These are phyloP conservation scores for Acaromyces ingoldii DNA, from an alignment of 1,284 basidiomycete species.

Conservation along the genomic window DNA sequence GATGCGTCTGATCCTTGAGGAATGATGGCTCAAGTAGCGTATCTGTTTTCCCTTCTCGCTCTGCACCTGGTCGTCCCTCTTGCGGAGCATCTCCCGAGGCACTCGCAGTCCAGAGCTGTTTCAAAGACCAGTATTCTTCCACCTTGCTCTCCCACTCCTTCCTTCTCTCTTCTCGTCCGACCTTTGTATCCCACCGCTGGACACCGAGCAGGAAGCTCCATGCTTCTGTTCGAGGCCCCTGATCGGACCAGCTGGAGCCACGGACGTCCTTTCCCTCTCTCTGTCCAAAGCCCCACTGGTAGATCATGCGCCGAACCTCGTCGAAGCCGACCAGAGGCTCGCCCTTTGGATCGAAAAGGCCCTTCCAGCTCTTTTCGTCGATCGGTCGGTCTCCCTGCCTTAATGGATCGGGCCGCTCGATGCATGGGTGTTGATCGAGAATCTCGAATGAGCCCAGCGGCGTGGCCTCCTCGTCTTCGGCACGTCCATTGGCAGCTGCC, in stretches of 20 bases:
- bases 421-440: slow-evolving; percentile 14
- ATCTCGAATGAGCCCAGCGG: slow-evolving; percentile 36
- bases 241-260: not conserved
- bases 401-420: slow-evolving; percentile 5
- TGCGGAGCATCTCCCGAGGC: not conserved
- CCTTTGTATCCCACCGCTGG: slow-evolving; percentile 61
- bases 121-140: slow-evolving; percentile 22
- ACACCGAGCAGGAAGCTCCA: slow-evolving; percentile 91
- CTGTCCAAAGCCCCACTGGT: slow-evolving; percentile 30
- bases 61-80: not conserved
- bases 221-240: slow-evolving; percentile 51
- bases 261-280: not conserved
- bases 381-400: slow-evolving; percentile 10
- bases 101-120: not conserved
- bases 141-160: slow-evolving; percentile 16
- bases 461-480: slow-evolving; percentile 16
- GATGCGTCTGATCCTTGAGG: slow-evolving; percentile 64
- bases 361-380: slow-evolving; percentile 21
- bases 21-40: too few relatives aligned
- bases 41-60: slow-evolving; percentile 1
- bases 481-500: too few relatives aligned
- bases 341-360: slow-evolving; percentile 26
- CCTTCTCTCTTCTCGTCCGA: slow-evolving; percentile 28
- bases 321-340: slow-evolving; percentile 12
- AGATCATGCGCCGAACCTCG: slow-evolving; percentile 31